Percentiles rank a stretch among this genome's conserved stretches.
These are phyloP conservation scores for Tetrapyrgos nigripes DNA, from an alignment of 1,284 basidiomycete species.

Conservation along the genomic window DNA sequence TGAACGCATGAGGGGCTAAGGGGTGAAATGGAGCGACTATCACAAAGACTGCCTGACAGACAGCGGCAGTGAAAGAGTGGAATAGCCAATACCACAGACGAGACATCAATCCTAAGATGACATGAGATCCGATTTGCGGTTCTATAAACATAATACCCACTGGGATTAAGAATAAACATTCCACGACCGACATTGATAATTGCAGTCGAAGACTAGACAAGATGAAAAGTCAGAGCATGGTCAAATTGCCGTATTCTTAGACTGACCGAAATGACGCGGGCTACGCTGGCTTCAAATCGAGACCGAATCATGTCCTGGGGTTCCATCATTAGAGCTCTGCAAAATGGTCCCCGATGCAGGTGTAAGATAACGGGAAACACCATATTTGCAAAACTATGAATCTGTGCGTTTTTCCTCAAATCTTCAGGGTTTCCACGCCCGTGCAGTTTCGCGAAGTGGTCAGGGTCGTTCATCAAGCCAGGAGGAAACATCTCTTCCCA, in stretches of 20 bases:
- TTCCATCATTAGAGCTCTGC: slow-evolving; percentile 26
- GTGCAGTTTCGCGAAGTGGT: slow-evolving; percentile 14
- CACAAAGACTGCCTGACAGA: slow-evolving; percentile 29
- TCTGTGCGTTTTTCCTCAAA: slow-evolving; percentile 20
- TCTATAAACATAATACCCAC: slow-evolving; percentile 11
- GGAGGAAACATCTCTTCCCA: slow-evolving; percentile 12
- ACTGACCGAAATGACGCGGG: slow-evolving; percentile 21
- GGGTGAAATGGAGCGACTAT: slow-evolving; percentile 29
- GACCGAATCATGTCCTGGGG: slow-evolving; percentile 21
- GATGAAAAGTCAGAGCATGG: not conserved
- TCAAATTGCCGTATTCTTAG: not conserved
- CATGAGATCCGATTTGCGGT: too few species aligned
- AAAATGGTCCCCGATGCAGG: slow-evolving; percentile 30
- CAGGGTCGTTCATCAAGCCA: slow-evolving; percentile 3
- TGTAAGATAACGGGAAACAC: slow-evolving; percentile 25
- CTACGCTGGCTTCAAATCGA: slow-evolving; percentile 24
- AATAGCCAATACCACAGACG: slow-evolving; percentile 31
- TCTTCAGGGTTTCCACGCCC: slow-evolving; percentile 20
- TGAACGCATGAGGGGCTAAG: slow-evolving; percentile 25
- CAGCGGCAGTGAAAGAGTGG: slow-evolving; percentile 29
- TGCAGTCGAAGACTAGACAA: slow-evolving; percentile 25
- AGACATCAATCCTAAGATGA: slow-evolving; percentile 18
- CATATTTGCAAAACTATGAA: slow-evolving; percentile 24
- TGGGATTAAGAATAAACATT: slow-evolving; percentile 26
- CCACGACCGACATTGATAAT: slow-evolving; percentile 29